Conservation (phyloP, 768 basidiomycete species). For the Suillus paluster region DNA sequence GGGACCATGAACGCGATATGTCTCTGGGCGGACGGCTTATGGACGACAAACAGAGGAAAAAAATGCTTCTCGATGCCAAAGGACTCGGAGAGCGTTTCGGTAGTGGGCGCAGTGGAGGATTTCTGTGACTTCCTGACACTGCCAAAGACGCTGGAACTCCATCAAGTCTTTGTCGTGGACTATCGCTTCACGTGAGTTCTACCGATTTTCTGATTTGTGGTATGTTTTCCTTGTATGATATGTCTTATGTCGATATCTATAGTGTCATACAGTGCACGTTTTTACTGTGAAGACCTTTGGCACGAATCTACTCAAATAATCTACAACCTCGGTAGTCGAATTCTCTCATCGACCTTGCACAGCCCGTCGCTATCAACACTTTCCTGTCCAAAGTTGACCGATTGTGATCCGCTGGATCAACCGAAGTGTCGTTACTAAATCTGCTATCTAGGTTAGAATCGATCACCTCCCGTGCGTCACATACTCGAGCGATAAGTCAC, state of each 20-base stretch:
- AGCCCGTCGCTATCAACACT: no score
- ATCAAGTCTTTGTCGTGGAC: not conserved
- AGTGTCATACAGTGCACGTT: not conserved
- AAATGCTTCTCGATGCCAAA: conserved; percentile 80
- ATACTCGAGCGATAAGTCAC: no score
- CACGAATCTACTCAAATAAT: no score
- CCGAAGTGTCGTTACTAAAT: no score
- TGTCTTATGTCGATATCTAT: not conserved
- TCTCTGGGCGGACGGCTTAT: conserved; percentile 82
- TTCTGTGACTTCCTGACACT: conserved; percentile 39
- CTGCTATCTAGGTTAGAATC: no score
- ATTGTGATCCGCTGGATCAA: no score
- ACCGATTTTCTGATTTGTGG: not conserved
- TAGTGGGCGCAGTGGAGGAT: conserved; percentile 68
- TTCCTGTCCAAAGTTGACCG: no score
- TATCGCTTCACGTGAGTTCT: not conserved
- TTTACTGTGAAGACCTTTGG: not conserved
- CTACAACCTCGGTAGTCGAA: no score
- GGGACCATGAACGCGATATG: conserved; percentile 96
- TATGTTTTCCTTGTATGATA: not conserved
- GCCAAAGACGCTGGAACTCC: not conserved
- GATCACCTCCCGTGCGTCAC: no score
- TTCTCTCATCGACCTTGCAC: no score
- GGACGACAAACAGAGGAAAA: conserved; percentile 83
- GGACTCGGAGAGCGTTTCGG: conserved; percentile 87